Percentiles rank a stretch among this genome's conserved stretches.
phyloP scores from a whole-genome alignment of 2,329 filamentous ascomycete species.

The Microdochium bolleyi region DNA sequence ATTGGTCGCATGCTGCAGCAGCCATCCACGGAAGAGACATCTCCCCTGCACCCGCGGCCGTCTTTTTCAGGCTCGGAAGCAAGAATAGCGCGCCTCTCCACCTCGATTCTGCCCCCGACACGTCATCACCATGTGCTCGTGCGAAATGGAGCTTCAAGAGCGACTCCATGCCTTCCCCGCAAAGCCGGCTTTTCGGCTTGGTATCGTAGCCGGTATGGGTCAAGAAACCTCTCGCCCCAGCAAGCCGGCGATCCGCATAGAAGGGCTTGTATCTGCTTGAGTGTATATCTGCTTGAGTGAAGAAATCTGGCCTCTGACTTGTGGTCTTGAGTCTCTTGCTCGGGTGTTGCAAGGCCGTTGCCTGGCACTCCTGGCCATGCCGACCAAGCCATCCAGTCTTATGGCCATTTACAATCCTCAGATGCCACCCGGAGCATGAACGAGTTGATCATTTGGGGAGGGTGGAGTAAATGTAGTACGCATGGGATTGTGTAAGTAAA shows the following conservation, averaged over 20 bases:
- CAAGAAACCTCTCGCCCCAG: too few species aligned
- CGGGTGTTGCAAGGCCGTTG: too few species aligned
- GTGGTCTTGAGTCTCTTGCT: too few species aligned
- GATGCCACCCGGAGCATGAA: background rate
- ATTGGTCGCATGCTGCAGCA: background rate
- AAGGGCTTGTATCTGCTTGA: too few species aligned
- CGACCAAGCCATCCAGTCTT: too few species aligned
- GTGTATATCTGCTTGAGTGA: too few species aligned
- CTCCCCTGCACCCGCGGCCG: background rate
- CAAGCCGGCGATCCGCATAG: too few species aligned
- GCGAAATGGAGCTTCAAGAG: background rate
- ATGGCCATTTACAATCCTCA: too few species aligned
- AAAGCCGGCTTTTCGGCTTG: too few species aligned
- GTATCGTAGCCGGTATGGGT: too few species aligned
- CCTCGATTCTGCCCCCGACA: background rate
- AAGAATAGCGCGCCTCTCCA: background rate
- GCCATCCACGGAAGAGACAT: background rate
- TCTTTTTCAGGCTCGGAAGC: background rate
- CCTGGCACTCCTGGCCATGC: too few species aligned
- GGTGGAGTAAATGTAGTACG: background rate
- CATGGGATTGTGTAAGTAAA: background rate
- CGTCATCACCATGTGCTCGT: background rate
- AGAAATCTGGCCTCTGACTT: too few species aligned
- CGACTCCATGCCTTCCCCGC: background rate
- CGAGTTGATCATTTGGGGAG: background rate